Conservation (phyloP, 345 rosid species). For the Euphorbia peplus region DNA sequence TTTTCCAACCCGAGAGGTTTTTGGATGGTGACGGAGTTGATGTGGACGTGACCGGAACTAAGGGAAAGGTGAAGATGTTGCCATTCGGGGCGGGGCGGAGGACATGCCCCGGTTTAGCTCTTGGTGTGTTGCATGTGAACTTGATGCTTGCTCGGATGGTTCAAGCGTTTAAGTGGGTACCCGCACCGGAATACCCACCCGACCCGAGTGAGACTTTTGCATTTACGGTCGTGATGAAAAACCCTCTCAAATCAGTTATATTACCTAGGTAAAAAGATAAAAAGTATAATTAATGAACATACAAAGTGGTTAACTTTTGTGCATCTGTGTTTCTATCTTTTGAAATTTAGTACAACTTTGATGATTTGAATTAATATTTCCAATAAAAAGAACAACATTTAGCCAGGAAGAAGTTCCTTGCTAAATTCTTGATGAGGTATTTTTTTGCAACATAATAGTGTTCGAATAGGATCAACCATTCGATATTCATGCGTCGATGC, state of each 20-base stretch:
- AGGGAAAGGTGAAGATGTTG: constrained; percentile 23
- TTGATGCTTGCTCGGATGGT: constrained; percentile 84
- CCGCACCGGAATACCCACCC: constrained; percentile 57
- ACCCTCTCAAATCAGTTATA: constrained; percentile 66
- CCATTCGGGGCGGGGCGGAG: constrained; percentile 29
- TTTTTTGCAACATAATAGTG: too few relatives aligned
- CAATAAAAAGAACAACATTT: neutral
- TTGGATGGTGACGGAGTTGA: constrained; percentile 23
- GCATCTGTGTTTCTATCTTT: neutral
- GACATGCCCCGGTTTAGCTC: constrained; percentile 25
- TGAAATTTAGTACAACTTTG: neutral
- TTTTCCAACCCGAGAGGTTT: constrained; percentile 27
- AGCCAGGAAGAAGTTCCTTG: too few relatives aligned
- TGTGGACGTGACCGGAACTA: constrained; percentile 25
- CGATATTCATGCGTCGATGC: too few relatives aligned
- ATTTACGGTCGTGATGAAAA: constrained; percentile 91
- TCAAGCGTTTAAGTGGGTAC: constrained; percentile 73
- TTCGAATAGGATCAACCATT: too few relatives aligned
- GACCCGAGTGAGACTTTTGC: constrained; percentile 84
- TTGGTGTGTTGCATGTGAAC: constrained; percentile 26
- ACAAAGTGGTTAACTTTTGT: neutral
- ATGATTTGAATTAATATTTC: neutral
- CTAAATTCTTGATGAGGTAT: too few relatives aligned
- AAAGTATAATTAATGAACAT: too few relatives aligned
- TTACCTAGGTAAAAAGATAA: constrained; percentile 38